Conservation (phyloP, 139 green algal species). For the Chlamydomonas schloesseri region DNA sequence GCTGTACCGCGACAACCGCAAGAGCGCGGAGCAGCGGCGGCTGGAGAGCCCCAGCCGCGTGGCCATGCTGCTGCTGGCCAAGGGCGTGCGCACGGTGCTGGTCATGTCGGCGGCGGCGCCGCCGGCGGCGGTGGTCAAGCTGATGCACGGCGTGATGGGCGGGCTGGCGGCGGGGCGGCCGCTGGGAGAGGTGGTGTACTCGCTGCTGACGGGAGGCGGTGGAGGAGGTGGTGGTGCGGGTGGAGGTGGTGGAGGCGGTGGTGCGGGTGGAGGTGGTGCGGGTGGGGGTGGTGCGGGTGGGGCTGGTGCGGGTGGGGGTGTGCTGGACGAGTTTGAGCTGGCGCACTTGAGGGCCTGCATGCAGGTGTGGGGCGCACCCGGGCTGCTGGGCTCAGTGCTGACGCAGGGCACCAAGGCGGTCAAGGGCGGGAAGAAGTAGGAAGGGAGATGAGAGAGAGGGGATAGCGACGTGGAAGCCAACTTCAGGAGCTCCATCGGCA, state of each 20-base stretch:
- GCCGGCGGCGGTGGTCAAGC: not conserved
- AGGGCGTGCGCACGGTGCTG: slow-evolving; percentile 42
- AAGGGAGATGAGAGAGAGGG: too few relatives aligned
- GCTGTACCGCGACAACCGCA: slow-evolving; percentile 65
- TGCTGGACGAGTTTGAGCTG: slow-evolving; percentile 40
- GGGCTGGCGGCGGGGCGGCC: not conserved
- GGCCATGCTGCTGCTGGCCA: slow-evolving; percentile 51
- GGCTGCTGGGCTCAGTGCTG: slow-evolving; percentile 27
- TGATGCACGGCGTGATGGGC: slow-evolving; percentile 17
- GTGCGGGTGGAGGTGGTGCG: too few relatives aligned
- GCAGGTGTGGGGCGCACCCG: slow-evolving; percentile 36
- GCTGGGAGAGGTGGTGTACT: slow-evolving; percentile 26
- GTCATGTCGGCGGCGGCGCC: not conserved
- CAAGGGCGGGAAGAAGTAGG: slow-evolving; percentile 1
- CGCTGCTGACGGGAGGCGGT: slow-evolving; percentile 1
- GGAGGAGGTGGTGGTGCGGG: too few relatives aligned
- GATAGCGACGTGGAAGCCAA: too few relatives aligned
- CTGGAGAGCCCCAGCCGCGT: slow-evolving; percentile 44
- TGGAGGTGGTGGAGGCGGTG: too few relatives aligned
- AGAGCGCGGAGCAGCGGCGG: slow-evolving; percentile 36
- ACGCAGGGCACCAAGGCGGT: slow-evolving; percentile 26
- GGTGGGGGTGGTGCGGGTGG: too few relatives aligned
- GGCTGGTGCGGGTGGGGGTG: too few relatives aligned
- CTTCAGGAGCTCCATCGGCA: too few relatives aligned
- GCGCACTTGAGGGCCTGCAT: slow-evolving; percentile 7